Base-by-base conservation (phyloP, 495 filamentous ascomycete genomes). In the Aspergillus sclerotioniger region DNA sequence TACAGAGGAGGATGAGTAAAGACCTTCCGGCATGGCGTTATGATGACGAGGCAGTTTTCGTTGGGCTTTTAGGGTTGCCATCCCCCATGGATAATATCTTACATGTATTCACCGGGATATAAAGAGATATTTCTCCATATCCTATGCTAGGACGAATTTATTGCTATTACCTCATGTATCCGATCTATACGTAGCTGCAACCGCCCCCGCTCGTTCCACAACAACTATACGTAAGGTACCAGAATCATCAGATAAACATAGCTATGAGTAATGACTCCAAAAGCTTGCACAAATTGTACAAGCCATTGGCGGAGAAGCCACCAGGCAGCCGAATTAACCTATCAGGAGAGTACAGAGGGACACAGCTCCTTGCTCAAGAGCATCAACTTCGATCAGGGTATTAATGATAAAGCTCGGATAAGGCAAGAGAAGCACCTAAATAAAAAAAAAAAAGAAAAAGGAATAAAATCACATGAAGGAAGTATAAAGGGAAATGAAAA, bases 1-100 rank as follows among this genome's bases (percentile, higher is more conserved):
- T 52, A 70, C 60, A 10, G 75, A 70, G 20, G 65, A 69, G 50
- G 62, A 68, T 16, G 62, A 54, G 46, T 51, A 32, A 25, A 39
- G 13, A n/a, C n/a, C 29, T 28, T 49, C 13, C 21, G 10, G 13
- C 20, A 15, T n/a, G 21, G 10, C 12, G 17, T 49, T 49, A 9
- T 47, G 8, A 28, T 20, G 44, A 47, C 44, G 7, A 17, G 16
- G 16, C 12, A 25, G n/a, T n/a, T 39, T 12, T 13, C 9, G 3
- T 41, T 41, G 37, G 8, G 37, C 37, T 41, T 41, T 41, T 13
- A 13, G 37, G 8, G 33, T 37, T 37, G 8, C 37, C 33, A 10
- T 41, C 13, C 6, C 37, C 37, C n/a, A 41, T 41, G 1, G 37
- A n/a, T 41, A 15, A n/a, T 41, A 13, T 41, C n/a, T n/a, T n/a